These are phyloP conservation scores for Curvularia hawaiiensis DNA, from an alignment of 2,329 filamentous ascomycete genomes.

Conservation along the genomic window DNA sequence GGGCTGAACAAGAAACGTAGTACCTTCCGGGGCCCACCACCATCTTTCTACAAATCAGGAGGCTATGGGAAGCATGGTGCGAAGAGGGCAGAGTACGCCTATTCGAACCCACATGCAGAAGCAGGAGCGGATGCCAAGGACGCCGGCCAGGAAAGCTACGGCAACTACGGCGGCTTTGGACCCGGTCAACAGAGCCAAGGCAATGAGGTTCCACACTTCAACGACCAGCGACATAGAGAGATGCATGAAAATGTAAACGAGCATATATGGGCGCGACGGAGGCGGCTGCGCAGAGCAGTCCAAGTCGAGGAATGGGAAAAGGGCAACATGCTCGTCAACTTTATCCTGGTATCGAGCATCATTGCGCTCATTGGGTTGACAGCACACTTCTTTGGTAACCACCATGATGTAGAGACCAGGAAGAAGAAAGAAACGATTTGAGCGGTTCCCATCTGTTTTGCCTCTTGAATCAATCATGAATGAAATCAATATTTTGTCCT, in stretches of 20 bases:
- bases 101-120: conserved; percentile 29
- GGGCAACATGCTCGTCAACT: conserved; percentile 37
- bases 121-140: conserved; percentile 17
- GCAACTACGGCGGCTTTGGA: conserved; percentile 60
- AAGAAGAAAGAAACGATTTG: conserved; percentile 11
- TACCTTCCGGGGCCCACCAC: conserved; percentile 83
- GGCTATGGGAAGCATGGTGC: conserved; percentile 72
- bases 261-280: conserved; percentile 53
- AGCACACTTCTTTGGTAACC: conserved; percentile 27
- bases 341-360: conserved; percentile 35
- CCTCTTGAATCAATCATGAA: not conserved
- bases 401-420: conserved; percentile 7
- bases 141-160: conserved; percentile 38
- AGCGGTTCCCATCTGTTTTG: not conserved
- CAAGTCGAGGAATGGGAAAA: conserved; percentile 29
- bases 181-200: conserved; percentile 60
- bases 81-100: conserved; percentile 59
- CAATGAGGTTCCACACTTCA: conserved; percentile 72
- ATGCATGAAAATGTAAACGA: conserved; percentile 72
- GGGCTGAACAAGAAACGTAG: conserved; percentile 79
- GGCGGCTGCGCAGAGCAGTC: conserved; percentile 17
- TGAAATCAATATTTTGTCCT: not conserved
- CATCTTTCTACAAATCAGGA: conserved; percentile 82
- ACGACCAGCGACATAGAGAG: conserved; percentile 71
- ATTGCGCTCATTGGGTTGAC: conserved; percentile 32